phyloP scores from a whole-genome alignment of 495 filamentous ascomycete genomes.

The Penicillium verhagenii region DNA sequence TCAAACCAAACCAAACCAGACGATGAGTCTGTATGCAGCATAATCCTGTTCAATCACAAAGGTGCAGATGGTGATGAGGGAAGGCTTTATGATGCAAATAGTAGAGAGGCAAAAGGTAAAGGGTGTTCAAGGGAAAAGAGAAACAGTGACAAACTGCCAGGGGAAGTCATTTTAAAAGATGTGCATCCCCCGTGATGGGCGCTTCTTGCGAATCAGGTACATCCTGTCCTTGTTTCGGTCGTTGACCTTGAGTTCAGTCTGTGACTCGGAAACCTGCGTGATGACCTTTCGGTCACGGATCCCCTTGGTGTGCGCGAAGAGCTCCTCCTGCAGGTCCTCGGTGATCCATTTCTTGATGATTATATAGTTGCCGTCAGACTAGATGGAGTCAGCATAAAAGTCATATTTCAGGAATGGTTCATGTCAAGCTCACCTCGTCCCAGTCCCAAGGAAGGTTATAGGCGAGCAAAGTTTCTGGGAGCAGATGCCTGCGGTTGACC shows the following conservation, averaged over 20 bases:
- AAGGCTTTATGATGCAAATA: neutral
- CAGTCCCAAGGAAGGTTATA: conserved; percentile 52
- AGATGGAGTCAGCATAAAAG: neutral
- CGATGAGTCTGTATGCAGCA: neutral
- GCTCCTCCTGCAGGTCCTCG: conserved; percentile 67
- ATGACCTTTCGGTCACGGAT: conserved; percentile 55
- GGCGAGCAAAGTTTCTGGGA: conserved; percentile 48
- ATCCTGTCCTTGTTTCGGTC: conserved; percentile 54
- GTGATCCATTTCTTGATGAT: conserved; percentile 75
- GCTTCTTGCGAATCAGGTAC: conserved; percentile 65
- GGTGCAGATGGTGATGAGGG: neutral
- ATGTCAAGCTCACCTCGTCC: conserved; percentile 40
- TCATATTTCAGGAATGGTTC: neutral
- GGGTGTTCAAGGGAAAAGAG: too few species aligned
- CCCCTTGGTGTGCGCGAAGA: conserved; percentile 69
- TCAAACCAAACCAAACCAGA: conserved; percentile 3
- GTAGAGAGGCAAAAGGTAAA: too few species aligned
- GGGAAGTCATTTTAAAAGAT: too few species aligned
- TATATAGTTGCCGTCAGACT: conserved; percentile 65
- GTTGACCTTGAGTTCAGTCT: conserved; percentile 50
- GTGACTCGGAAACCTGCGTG: conserved; percentile 42
- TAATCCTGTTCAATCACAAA: neutral
- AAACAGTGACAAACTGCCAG: too few species aligned
- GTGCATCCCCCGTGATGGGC: conserved; percentile 32
- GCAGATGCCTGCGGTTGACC: conserved; percentile 51